Conservation (phyloP, 257 asterid genomes). For the Dorcoceras hygrometricum region DNA sequence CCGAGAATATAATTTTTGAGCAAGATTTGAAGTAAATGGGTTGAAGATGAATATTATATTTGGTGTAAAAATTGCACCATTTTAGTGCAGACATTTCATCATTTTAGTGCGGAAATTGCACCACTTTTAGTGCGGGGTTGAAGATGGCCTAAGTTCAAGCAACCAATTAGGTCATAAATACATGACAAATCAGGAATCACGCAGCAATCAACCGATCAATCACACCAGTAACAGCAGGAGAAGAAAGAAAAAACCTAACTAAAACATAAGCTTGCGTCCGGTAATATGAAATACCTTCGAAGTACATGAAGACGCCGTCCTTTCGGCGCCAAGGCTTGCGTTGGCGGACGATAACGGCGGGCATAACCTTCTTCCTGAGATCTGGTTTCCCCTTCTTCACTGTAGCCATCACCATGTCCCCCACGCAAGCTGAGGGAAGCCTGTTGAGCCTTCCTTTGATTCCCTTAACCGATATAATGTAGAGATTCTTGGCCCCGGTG, state of each 20-base stretch:
- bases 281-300: slow-evolving; percentile 38
- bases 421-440: slow-evolving; percentile 67
- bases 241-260: too few species aligned
- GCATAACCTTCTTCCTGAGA: slow-evolving; percentile 65
- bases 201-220: not conserved
- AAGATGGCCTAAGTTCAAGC: too few species aligned
- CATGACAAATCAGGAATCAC: not conserved
- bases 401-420: slow-evolving; percentile 73
- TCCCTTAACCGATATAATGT: slow-evolving; percentile 59
- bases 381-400: slow-evolving; percentile 76
- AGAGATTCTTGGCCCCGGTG: slow-evolving; percentile 53
- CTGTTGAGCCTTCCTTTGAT: slow-evolving; percentile 61
- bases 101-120: too few species aligned
- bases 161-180: not conserved
- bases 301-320: slow-evolving; percentile 67
- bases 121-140: too few species aligned
- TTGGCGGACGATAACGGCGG: slow-evolving; percentile 63
- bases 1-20: too few species aligned
- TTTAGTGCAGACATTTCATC: too few species aligned
- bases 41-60: too few species aligned
- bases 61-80: too few species aligned
- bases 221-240: not conserved
- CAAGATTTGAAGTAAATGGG: too few species aligned
- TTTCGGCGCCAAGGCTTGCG: slow-evolving; percentile 65
- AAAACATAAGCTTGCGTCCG: not conserved